Conservation (phyloP, 1,284 basidiomycete species). For the Apiotrichum gamsii region DNA sequence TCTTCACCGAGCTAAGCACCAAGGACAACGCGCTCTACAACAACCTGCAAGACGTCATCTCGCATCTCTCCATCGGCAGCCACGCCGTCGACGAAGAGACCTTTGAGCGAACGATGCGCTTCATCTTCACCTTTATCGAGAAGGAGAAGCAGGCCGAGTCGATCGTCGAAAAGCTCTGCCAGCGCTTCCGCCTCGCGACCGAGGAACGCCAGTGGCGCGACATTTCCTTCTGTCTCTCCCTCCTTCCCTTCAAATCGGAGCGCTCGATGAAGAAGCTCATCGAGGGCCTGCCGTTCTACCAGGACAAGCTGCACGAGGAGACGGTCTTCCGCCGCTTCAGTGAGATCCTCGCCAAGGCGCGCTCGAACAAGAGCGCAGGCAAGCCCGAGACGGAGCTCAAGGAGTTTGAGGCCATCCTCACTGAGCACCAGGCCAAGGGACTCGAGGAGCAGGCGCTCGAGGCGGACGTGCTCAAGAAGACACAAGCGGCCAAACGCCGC, state of each 20-base stretch:
- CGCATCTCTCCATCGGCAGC: constrained; percentile 84
- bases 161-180: constrained; percentile 90
- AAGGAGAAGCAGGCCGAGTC: constrained; percentile 97
- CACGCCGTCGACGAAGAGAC: constrained; percentile 88
- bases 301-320: constrained; percentile 90
- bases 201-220: constrained; percentile 95
- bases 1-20: constrained; percentile 89
- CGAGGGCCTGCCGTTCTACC: constrained; percentile 83
- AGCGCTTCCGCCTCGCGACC: constrained; percentile 81
- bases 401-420: constrained; percentile 83
- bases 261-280: constrained; percentile 92
- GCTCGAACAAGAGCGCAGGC: constrained; percentile 76
- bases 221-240: constrained; percentile 88
- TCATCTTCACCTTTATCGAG: constrained; percentile 95
- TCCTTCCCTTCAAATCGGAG: constrained; percentile 95
- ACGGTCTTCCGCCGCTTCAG: constrained; percentile 75
- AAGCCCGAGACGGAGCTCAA: constrained; percentile 83
- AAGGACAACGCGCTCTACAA: constrained; percentile 99
- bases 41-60: constrained; percentile 94
- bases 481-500: constrained; percentile 67
- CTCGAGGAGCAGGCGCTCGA: constrained; percentile 85
- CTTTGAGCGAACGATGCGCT: constrained; percentile 88
- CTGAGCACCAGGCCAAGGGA: constrained; percentile 74
- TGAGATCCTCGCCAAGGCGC: constrained; percentile 80
- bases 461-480: constrained; percentile 72